Base-by-base conservation (phyloP, 192 early-diverging fungal genomes). In the Backusella sp. region DNA sequence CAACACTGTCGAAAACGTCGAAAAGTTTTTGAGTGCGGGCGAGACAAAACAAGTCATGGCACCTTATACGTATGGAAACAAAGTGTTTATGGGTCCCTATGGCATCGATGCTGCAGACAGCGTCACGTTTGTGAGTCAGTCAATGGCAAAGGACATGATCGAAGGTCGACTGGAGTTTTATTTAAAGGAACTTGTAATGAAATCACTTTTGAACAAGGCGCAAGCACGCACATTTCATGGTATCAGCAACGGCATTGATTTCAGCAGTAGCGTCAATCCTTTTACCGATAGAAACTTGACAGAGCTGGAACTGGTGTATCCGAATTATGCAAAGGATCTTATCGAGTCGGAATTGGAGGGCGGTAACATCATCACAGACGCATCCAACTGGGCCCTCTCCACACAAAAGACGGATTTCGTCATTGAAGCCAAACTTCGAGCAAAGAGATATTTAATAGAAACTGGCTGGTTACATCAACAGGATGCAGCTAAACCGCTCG, bases 171-270 rank as follows among this genome's bases (percentile, higher is more conserved):
- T 89, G 19, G 84, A 88, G 42, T 89, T 89, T 72, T 82, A 86
- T 69, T 77, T 85, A 32, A 89, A 88, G 59, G 88, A 89, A 69
- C 67, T 89, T 1, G 82, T 89, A 8, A 86, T 89, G 66, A 83
- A 84, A 21, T 80, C 77, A 36, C 44, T 89, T 30, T 69, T 88
- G 30, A 74, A 80, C 12, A 83, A 84, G 53, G 84, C 88, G 17
- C 71, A 82, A 19, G 72, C 76, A 49, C 80, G 76, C 11, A 32
- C 82, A 32, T 89, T 87, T 65, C 67, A 87, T 53, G 88, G 88
- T 42, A 85, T 89, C 34, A 86, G 82, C 34, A 89, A 87, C 72
- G 88, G 86, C 19, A 75, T 89, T 6, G 88, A 89, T 70, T 86
- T 86, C 67, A 49, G 17, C 4, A 76, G 68, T 6, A 80, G 74